Evolutionary conservation across 306 rosid species (phyloP).

Genomic region (Lathyrus oleraceus): DNA sequence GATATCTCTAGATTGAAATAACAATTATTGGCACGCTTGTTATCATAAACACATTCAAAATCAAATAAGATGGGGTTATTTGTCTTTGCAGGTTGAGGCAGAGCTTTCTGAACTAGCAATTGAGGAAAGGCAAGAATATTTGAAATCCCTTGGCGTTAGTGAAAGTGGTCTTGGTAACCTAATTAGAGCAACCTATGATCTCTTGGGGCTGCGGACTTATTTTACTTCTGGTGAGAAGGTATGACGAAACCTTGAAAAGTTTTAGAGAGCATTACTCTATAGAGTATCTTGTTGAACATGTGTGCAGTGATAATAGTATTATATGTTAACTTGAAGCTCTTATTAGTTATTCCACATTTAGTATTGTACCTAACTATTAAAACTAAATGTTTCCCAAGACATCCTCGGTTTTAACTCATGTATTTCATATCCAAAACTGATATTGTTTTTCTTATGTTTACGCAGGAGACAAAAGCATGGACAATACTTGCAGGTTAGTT

Average conservation of each 20-base stretch:
- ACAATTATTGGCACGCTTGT: constrained; percentile 8
- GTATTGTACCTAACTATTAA: constrained; percentile 1
- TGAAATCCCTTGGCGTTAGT: constrained; percentile 85
- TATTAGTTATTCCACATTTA: constrained; percentile 1
- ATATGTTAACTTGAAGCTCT: constrained; percentile 8
- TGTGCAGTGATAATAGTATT: not conserved
- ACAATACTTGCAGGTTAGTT: constrained; percentile 85
- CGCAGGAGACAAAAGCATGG: constrained; percentile 97
- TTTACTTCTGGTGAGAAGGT: constrained; percentile 99
- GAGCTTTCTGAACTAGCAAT: constrained; percentile 84
- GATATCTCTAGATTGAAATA: constrained; percentile 16
- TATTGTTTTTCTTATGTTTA: constrained; percentile 28
- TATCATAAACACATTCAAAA: constrained; percentile 1
- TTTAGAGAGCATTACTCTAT: constrained; percentile 3
- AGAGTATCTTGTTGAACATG: constrained; percentile 8
- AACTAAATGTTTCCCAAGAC: constrained; percentile 1
- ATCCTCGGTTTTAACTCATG: not conserved
- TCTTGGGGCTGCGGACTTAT: constrained; percentile 85
- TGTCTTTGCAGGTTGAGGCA: constrained; percentile 81
- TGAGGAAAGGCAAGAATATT: constrained; percentile 87
- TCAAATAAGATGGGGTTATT: constrained; percentile 26
- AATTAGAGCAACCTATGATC: constrained; percentile 80
- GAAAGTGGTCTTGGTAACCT: constrained; percentile 97
- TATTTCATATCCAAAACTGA: constrained; percentile 33
- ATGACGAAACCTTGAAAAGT: constrained; percentile 30